Conservation (phyloP, 2,329 filamentous ascomycete species). For the Fusarium sp. region DNA sequence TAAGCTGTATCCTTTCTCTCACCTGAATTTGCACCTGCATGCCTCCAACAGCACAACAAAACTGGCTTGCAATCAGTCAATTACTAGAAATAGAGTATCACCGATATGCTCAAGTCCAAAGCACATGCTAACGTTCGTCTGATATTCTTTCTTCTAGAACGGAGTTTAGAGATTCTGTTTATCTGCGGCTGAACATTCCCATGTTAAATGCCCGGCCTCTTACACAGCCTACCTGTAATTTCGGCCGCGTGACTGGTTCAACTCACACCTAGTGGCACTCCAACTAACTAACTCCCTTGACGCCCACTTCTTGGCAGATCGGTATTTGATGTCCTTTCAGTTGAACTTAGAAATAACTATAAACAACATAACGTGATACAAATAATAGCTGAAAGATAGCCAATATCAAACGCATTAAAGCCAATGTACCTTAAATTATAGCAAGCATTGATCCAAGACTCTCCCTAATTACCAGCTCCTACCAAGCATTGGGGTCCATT, state of each 20-base stretch:
- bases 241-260: constrained; percentile 14
- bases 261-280: constrained; percentile 21
- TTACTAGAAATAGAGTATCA: neutral
- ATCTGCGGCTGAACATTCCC: neutral
- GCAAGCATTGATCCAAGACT: constrained; percentile 9
- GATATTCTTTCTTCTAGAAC: neutral
- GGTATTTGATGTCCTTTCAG: neutral
- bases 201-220: neutral
- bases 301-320: constrained; percentile 19
- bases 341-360: neutral
- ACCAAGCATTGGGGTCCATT: constrained; percentile 9
- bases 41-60: neutral
- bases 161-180: neutral
- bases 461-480: constrained; percentile 12
- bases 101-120: neutral
- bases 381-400: neutral
- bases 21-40: neutral
- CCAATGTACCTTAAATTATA: neutral
- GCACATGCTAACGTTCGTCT: neutral
- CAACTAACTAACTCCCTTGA: constrained; percentile 11
- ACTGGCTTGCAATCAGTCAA: neutral
- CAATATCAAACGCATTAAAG: neutral
- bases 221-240: constrained; percentile 19
- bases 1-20: neutral
- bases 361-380: no score